A percentile compares a stretch with the other conserved stretches of the same genome.
These are phyloP conservation scores for Pseudomicrostroma phylloplanum DNA, from an alignment of 1,284 basidiomycete species.

Conservation along the genomic window DNA sequence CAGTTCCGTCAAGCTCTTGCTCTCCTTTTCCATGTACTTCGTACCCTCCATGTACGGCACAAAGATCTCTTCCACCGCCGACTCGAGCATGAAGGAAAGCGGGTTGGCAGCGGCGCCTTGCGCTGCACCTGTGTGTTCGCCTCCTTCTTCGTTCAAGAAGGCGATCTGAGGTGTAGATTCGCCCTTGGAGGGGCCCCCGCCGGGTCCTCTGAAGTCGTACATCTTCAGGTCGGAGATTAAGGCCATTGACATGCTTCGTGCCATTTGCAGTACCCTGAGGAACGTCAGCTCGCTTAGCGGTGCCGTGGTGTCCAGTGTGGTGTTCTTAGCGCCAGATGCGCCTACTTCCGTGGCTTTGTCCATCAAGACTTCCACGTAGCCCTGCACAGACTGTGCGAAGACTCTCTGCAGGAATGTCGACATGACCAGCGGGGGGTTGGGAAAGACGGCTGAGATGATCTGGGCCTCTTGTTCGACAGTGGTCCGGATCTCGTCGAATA, in stretches of 20 bases:
- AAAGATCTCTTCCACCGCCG: conserved; percentile 91
- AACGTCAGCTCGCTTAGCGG: conserved; percentile 61
- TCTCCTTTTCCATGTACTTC: conserved; percentile 87
- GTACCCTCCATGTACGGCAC: conserved; percentile 81
- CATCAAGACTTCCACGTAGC: conserved; percentile 48
- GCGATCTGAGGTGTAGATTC: neutral
- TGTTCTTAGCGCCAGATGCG: conserved; percentile 12
- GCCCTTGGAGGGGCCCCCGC: conserved; percentile 9
- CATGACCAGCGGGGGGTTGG: conserved; percentile 94
- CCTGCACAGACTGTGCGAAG: conserved; percentile 76
- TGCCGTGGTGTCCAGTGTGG: neutral
- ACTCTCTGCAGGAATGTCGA: conserved; percentile 96
- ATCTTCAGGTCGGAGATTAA: conserved; percentile 87
- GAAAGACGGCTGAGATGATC: conserved; percentile 97
- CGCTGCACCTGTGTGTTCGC: conserved; percentile 13
- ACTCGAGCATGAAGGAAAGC: conserved; percentile 71
- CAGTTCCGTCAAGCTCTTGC: conserved; percentile 73
- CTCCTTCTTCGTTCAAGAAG: conserved; percentile 15
- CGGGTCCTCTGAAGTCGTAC: conserved; percentile 65
- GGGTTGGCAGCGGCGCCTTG: neutral
- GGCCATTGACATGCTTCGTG: conserved; percentile 69
- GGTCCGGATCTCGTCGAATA: conserved; percentile 79
- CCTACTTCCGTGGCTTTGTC: conserved; percentile 37
- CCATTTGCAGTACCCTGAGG: conserved; percentile 80
- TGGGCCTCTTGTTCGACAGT: conserved; percentile 94